Base-by-base conservation (phyloP, 2,329 filamentous ascomycete species). In the Paecilomyces sp. region DNA sequence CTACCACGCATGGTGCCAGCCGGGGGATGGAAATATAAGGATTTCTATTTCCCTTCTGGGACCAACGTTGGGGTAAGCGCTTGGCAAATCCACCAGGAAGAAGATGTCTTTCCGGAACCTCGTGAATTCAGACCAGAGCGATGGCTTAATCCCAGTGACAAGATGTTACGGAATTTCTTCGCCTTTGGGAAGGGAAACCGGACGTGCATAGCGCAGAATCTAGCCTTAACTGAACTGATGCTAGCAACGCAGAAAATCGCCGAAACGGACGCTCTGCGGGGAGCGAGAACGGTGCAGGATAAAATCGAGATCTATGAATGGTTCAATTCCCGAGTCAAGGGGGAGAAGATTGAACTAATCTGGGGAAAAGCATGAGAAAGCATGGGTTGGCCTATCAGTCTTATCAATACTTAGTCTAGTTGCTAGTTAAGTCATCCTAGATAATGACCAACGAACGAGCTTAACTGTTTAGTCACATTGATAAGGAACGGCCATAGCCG, bases 291-390 rank as follows among this genome's bases (percentile, higher is more conserved):
- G 2, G 69, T 77, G 1, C 66, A 76, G 22, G 70, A 77, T 1
- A 69, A 74, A 58, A 75, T 84, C 11, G 75, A 81, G 67, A 80
- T 83, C n/a, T 69, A 75, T 30, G 79, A 85, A 65, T 84, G 82
- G 82, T 84, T 85, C 63, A 84, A 84, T 64, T 78, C 77, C 1
- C 79, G 77, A 63, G 77, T 84, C 1, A 77, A 79, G 47, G 80
- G 78, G 0, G 79, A 79, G 62, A 77, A 72, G 65, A 79, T 84
- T 22, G 76, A 76, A 62, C 68, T 78, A 7, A 72, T 53, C 28
- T 53, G 51, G 51, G 51, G 41, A 47, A 47, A 47, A 22, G 15
- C n/a, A 47, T 47, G n/a, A 47, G 41, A 47, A 47, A 22, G 15
- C n/a, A 47, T 47, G n/a, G 18, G 41, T 18, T 47, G 18, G 41